Evolutionary conservation across 2,329 filamentous ascomycete species (phyloP).

Genomic region (Aspergillus puulaauensis): DNA sequence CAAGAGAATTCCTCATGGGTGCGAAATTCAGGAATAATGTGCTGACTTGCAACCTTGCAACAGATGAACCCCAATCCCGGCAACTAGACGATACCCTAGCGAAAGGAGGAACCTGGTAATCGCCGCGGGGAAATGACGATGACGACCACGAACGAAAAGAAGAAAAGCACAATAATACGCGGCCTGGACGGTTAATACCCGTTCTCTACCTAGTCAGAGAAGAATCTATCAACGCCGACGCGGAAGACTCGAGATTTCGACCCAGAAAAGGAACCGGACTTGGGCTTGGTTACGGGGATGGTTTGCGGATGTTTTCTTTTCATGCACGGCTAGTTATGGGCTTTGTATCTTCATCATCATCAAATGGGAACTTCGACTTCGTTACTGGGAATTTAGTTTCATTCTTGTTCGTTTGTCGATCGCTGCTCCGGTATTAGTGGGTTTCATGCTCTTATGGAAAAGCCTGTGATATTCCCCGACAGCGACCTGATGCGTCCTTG

Average conservation of each 20-base stretch:
- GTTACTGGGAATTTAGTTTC: conserved; percentile 9
- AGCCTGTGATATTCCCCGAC: background rate
- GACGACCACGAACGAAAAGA: conserved; percentile 14
- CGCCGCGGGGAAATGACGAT: conserved; percentile 10
- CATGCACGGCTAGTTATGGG: conserved; percentile 14
- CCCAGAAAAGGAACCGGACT: conserved; percentile 12
- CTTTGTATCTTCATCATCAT: conserved; percentile 14
- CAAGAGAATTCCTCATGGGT: background rate
- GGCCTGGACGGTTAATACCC: conserved; percentile 5
- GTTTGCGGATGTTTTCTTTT: conserved; percentile 8
- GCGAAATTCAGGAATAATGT: background rate
- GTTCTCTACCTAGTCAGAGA: conserved; percentile 6
- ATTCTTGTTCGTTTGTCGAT: background rate
- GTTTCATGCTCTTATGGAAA: background rate
- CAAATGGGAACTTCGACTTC: conserved; percentile 17
- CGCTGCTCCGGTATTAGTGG: background rate
- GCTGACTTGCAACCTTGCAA: background rate
- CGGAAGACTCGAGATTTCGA: conserved; percentile 10
- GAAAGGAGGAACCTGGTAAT: conserved; percentile 4
- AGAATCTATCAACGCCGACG: conserved; percentile 7
- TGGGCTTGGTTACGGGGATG: conserved; percentile 9
- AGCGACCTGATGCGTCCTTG: background rate
- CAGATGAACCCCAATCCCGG: conserved; percentile 84
- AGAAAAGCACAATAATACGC: conserved; percentile 4
- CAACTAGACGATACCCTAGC: conserved; percentile 9